These are phyloP conservation scores for Penicillium brevicompactum DNA, from an alignment of 2,329 filamentous ascomycete species.

Conservation along the genomic window DNA sequence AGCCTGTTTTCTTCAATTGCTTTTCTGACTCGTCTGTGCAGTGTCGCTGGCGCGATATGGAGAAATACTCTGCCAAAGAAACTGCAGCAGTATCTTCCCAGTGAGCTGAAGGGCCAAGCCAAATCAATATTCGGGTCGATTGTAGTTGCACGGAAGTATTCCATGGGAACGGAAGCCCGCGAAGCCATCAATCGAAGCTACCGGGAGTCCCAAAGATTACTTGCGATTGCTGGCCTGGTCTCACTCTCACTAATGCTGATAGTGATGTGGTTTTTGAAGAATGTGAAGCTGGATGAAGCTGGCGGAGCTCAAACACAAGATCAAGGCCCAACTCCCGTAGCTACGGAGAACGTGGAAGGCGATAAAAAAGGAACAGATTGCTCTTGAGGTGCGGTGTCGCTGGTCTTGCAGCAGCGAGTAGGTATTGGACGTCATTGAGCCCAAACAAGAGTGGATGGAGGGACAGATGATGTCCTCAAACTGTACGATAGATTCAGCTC, in stretches of 20 bases:
- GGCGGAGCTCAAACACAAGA: background rate
- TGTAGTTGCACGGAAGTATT: conserved; percentile 19
- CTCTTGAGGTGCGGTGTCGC: background rate
- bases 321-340: background rate
- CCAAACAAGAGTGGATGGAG: no score
- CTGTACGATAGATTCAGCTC: no score
- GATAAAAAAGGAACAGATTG: background rate
- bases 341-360: background rate
- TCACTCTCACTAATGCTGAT: conserved; percentile 22
- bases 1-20: background rate
- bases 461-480: no score
- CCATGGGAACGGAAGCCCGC: conserved; percentile 11
- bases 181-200: conserved; percentile 25
- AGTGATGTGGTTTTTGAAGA: conserved; percentile 26
- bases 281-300: conserved; percentile 21
- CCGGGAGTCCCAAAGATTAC: conserved; percentile 21
- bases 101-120: conserved; percentile 19
- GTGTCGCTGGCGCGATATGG: conserved; percentile 43
- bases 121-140: conserved; percentile 25
- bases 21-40: background rate
- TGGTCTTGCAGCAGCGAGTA: background rate
- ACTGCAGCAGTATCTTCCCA: conserved; percentile 20
- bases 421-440: no score
- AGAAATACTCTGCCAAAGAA: conserved; percentile 25
- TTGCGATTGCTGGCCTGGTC: conserved; percentile 20